Evolutionary conservation across 345 rosid species (phyloP), one percentile per base, ranked within the genome.

Genomic region (Psidium guajava): DNA sequence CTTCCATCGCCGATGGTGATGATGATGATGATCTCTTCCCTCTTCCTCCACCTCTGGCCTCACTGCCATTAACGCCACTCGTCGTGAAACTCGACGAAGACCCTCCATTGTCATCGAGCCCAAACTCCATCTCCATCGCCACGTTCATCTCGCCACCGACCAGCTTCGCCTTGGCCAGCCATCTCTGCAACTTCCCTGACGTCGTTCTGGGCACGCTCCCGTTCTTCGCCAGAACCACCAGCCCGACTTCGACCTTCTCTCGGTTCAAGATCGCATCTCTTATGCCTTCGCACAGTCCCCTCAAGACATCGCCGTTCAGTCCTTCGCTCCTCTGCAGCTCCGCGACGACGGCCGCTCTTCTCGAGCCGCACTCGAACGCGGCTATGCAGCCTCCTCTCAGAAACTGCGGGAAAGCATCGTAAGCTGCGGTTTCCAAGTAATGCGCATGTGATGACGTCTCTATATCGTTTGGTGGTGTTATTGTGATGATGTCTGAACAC

Each of bases 161-260:
- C n/a, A 91, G 61, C 88, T 85, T 86, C 50, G 90, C 86, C 86
- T 90, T 91, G 14, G 93, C 91, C 20, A 87, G 88, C 94, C 94
- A 93, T 84, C 97, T 92, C 58, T 89, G 91, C 57, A 92, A 59
- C 90, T 92, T 94, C 8, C 96, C 94, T 1, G 95, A 94, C 28
- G 93, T 93, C 22, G 95, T 93, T 88, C 91, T 94, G 0, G 93
- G 94, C 54, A 93, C 88, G 42, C 86, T 77, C 47, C 92, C 92
- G 50, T 88, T 54, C 74, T 59, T 85, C 6, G 90, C 95, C 51
- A 94, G 92, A 82, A 92, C 90, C 77, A 93, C 92, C 82, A 84
- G 15, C 54, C 93, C 93, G 28, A 93, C 25, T 25, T 88, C 91
- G 4, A 90, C 87, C 25, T 81, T 59, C 84, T 92, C 93, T 69